These are phyloP conservation scores for Backusella sp. DNA, from an alignment of 192 early-diverging fungal species.

Conservation along the genomic window DNA sequence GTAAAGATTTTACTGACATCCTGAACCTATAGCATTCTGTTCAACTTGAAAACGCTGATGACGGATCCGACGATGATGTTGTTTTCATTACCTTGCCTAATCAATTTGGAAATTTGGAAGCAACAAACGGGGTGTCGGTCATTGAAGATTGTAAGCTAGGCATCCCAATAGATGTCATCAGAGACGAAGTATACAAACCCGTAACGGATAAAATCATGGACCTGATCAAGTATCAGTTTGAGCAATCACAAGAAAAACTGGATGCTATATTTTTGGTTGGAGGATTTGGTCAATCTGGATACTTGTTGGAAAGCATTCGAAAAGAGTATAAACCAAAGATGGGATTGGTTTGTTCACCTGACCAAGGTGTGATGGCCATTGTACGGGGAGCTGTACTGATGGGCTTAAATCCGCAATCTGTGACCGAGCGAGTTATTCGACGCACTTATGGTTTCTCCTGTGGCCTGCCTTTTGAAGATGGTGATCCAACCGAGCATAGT, in stretches of 20 bases:
- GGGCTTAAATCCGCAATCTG: conserved; percentile 38
- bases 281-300: conserved; percentile 51
- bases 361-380: conserved; percentile 44
- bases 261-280: conserved; percentile 55
- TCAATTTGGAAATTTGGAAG: conserved; percentile 24
- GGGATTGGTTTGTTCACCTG: conserved; percentile 37
- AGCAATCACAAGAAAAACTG: conserved; percentile 31
- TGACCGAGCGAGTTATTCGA: conserved; percentile 40
- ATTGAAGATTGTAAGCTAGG: conserved; percentile 40
- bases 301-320: conserved; percentile 42
- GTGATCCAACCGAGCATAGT: neutral
- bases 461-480: conserved; percentile 39
- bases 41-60: conserved; percentile 26
- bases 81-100: conserved; percentile 39
- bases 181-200: conserved; percentile 46
- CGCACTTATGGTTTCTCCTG: conserved; percentile 47
- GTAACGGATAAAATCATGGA: conserved; percentile 23
- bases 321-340: conserved; percentile 31
- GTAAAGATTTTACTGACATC: neutral
- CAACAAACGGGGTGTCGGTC: conserved; percentile 24
- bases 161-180: conserved; percentile 34
- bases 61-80: conserved; percentile 38
- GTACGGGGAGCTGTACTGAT: conserved; percentile 51
- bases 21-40: neutral
- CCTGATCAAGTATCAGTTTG: neutral